phyloP scores from a whole-genome alignment of 306 rosid genomes.

The Malus orientalis region DNA sequence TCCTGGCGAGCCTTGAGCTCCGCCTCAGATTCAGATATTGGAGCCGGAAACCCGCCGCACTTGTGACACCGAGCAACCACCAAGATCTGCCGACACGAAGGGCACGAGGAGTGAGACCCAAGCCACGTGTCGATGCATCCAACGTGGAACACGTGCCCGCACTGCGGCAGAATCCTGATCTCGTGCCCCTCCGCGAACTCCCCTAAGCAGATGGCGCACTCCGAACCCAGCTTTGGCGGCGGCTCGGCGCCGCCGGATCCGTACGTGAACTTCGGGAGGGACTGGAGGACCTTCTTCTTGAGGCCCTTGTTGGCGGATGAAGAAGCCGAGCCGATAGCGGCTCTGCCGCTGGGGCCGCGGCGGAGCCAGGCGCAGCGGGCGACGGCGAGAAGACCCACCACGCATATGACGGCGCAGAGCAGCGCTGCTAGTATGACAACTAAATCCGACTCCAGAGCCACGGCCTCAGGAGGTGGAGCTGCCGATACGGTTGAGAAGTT shows the following conservation, averaged over 20 bases:
- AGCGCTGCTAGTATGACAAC: slow-evolving; percentile 70
- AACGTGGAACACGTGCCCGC: slow-evolving; percentile 62
- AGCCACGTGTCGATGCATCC: slow-evolving; percentile 70
- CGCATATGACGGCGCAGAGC: slow-evolving; percentile 71
- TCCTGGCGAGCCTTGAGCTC: slow-evolving; percentile 31
- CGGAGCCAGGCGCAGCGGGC: slow-evolving; percentile 85
- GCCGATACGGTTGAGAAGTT: slow-evolving; percentile 11
- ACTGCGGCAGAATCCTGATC: slow-evolving; percentile 67
- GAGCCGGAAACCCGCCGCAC: slow-evolving; percentile 60
- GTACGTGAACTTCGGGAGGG: slow-evolving; percentile 61
- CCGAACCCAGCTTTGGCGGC: slow-evolving; percentile 35
- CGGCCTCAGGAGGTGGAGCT: slow-evolving; percentile 59
- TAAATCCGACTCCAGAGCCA: slow-evolving; percentile 54
- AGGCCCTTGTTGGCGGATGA: slow-evolving; percentile 57
- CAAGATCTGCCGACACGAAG: slow-evolving; percentile 60
- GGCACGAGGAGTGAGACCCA: slow-evolving; percentile 69
- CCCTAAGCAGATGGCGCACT: slow-evolving; percentile 67
- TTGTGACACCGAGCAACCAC: slow-evolving; percentile 57
- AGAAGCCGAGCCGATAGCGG: background rate
- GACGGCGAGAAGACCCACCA: slow-evolving; percentile 66
- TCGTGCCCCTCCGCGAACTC: slow-evolving; percentile 58
- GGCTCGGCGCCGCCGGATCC: slow-evolving; percentile 9
- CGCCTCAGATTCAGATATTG: slow-evolving; percentile 21
- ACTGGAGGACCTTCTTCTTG: slow-evolving; percentile 69
- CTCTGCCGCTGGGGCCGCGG: slow-evolving; percentile 23